Base-by-base conservation (phyloP, 257 asterid genomes). In the Leonotis leonurus region DNA sequence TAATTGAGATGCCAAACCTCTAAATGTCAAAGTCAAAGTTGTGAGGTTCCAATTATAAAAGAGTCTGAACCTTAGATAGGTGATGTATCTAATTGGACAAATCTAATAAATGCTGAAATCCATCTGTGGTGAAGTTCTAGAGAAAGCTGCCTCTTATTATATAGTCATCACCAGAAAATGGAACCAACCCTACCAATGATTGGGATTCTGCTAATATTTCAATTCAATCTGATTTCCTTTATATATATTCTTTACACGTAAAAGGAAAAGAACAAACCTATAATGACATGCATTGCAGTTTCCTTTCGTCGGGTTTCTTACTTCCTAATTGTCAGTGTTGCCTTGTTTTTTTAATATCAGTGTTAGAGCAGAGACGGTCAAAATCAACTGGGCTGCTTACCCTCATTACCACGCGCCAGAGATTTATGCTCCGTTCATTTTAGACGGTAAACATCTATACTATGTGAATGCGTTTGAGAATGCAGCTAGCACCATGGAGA, bases 401-500 rank as follows among this genome's bases (percentile, higher is more conserved):
- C 99, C 99, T 43, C 95, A 77, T 69, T 93, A 81, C 75, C 78
- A 85, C 1, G 92, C 99, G 8, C 99, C 97, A 0, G 99, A 93
- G 85, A 61, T 24, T 48, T 93, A 67, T 29, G 97, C 97, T 8
- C 92, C 96, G 2, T 74, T 87, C 22, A 79, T 87, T 18, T 78
- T 93, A 78, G 99, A 93, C 37, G 68, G 52, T 18, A 75, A 67
- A 40, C 86, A 93, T 75, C 82, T 93, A 18, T 93, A 93, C 87
- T 93, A 93, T 67, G 78, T 93, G 44, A 93, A 93, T 55, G 96
- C 99, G 16, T 89, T 89, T 22, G 99, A 93, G 79, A 93, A 89
- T 85, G 99, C 95, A 40, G 99, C 97, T 35, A 93, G 99, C 85
- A 66, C 95, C 74, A 93, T 93, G 77, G 99, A 93, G 76, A 83